These are phyloP conservation scores for Umbelopsis sp. DNA, from an alignment of 192 early-diverging fungal genomes.

Conservation along the genomic window DNA sequence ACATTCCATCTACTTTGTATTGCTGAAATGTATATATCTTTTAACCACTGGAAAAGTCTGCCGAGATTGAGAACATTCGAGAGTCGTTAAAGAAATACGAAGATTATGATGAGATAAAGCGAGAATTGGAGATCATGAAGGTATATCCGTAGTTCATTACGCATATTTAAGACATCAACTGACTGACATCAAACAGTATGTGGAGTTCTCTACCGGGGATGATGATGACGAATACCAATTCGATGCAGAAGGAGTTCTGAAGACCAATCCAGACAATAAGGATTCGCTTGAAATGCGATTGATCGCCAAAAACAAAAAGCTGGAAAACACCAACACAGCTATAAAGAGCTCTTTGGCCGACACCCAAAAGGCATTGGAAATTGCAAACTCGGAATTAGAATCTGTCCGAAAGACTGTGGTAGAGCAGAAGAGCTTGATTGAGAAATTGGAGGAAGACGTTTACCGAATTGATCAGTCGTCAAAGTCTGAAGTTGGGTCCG, in stretches of 20 bases:
- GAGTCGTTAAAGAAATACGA: constrained; percentile 62
- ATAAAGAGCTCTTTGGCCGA: constrained; percentile 51
- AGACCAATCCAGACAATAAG: constrained; percentile 41
- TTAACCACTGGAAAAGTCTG: constrained; percentile 35
- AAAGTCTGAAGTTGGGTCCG: not conserved
- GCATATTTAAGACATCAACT: not conserved
- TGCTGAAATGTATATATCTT: constrained; percentile 16
- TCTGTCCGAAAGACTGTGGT: constrained; percentile 38
- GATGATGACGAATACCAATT: constrained; percentile 48
- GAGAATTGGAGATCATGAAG: constrained; percentile 84
- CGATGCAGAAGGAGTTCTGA: constrained; percentile 47
- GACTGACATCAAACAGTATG: constrained; percentile 43
- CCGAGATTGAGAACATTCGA: constrained; percentile 61
- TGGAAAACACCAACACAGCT: constrained; percentile 73
- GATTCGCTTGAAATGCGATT: constrained; percentile 77
- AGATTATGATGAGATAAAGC: constrained; percentile 87
- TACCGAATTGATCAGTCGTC: constrained; percentile 40
- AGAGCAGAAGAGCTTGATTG: constrained; percentile 52
- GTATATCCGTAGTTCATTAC: constrained; percentile 43
- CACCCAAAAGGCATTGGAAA: constrained; percentile 34
- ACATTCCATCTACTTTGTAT: not conserved
- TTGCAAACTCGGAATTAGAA: constrained; percentile 33
- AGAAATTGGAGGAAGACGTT: constrained; percentile 60
- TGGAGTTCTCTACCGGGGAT: constrained; percentile 69
- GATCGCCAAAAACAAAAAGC: constrained; percentile 81